Base-by-base conservation (phyloP, 2,329 filamentous ascomycete genomes). In the Aspergillus carbonarius region DNA sequence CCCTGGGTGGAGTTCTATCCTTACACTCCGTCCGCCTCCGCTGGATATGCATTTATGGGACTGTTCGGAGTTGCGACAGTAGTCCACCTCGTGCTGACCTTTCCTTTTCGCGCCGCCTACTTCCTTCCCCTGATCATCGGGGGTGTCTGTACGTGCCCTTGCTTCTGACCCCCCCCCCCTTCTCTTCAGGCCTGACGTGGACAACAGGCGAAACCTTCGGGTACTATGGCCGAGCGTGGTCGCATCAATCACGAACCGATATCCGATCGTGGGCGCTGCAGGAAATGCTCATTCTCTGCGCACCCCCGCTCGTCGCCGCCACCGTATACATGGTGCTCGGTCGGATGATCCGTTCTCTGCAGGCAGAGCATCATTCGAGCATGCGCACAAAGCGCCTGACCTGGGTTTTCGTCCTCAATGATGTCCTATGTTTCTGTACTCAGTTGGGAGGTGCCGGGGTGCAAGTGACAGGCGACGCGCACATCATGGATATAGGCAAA, bases 221-320 rank as follows among this genome's bases (percentile, higher is more conserved):
- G 27, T 76, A 76, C 60, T 71, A 72, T 52, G 73, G 70, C 42
- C 68, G 73, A 27, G 71, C 72, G n/a, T 67, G 69, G 64, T 71
- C 72, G 0, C 72, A 76, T 49, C 46, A 71, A 47, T 53, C 65
- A 56, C 60, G 58, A 23, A 67, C 65, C 0, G 57, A 63, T 1
- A 70, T 71, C 30, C 50, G 50, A 0, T 61, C 74, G 1, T 79
- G 72, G 67, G 69, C 71, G 0, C 67, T 75, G 1, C 76, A 79
- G 57, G 68, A 71, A 30, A 69, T 78, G 55, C 66, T 75, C 23
- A 71, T 77, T 44, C 70, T 80, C 3, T 66, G 79, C 10, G 73
- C 75, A 0, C 77, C 78, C 0, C 71, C 76, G 0, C 67, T 81
- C 4, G 73, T 78, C 47, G 74, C 78, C 8, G 70, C 69, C 15